Base-by-base conservation (phyloP, 495 filamentous ascomycete genomes). In the Podospora appendiculata region DNA sequence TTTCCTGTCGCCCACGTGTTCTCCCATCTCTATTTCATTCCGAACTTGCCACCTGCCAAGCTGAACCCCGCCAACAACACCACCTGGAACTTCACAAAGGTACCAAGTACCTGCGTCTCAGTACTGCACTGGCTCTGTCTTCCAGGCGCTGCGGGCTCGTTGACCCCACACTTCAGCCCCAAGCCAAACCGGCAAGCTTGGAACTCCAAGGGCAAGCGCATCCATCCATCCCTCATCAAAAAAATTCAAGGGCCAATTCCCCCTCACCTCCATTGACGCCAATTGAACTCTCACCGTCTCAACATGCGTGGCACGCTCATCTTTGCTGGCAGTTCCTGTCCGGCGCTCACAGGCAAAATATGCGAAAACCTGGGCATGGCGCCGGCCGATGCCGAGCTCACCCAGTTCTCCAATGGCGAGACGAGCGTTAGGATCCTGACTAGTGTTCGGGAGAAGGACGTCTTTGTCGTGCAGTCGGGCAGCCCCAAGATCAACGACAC, bases 391-490 rank as follows among this genome's bases (percentile, higher is more conserved):
- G 77, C 77, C 59, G 77, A 81, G 69, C 69, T 81, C 45, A 73
- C 77, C 45, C 79, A 81, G 64, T 81, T 80, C 66, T 78, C 79
- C 63, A 80, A 80, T 70, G 94, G 94, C 64, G 93, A 98, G 78
- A 98, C 94, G 36, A 90, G 87, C 58, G 94, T 98, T 60, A 85
- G 89, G 67, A 91, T 98, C 63, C 77, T 89, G 66, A 89, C 87
- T 41, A 96, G 92, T 48, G 88, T 98, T 47, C 86, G 93, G 49
- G 92, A 98, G 62, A 93, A 98, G 67, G 91, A 98, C 80, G 90
- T 98, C 52, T 98, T 97, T 71, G 90, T 98, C 63, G 87, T 98
- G 14, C 93, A 98, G 78, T 96, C 92, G 58, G 93, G 93, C 49
- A 96, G 94, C 70, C 77, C 80, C 61, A 91, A 88, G 80, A 94